phyloP scores from a whole-genome alignment of 140 eudicot species.

The Bidens hawaiensis region DNA sequence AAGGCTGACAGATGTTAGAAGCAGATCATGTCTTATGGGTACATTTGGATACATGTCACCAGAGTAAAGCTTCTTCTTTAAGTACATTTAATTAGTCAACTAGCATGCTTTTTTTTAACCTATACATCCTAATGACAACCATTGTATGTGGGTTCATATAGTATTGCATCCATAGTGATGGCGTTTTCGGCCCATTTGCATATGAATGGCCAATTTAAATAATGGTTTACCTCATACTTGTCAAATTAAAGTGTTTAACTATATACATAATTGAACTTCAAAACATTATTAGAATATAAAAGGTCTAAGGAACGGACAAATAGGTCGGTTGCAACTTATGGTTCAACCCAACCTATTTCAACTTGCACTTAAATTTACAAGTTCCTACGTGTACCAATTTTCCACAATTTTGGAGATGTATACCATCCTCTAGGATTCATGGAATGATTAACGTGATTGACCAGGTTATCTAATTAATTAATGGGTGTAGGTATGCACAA shows the following conservation, averaged over 20 bases:
- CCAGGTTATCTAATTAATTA: neutral
- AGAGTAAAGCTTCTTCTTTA: constrained; percentile 51
- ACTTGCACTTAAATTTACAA: neutral
- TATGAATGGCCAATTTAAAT: neutral
- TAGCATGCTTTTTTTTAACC: neutral
- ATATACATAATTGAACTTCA: neutral
- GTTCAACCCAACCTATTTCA: neutral
- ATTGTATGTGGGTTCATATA: constrained; percentile 2
- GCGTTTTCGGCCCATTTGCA: neutral
- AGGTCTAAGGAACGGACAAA: neutral
- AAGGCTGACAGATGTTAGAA: constrained; percentile 68
- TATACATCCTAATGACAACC: neutral
- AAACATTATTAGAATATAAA: neutral
- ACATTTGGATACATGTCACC: constrained; percentile 99
- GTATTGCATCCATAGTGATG: neutral
- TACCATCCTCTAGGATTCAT: neutral
- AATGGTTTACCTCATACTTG: neutral
- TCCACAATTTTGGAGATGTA: neutral
- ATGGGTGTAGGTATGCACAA: constrained; percentile 61
- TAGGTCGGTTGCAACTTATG: too few species aligned
- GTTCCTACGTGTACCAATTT: neutral
- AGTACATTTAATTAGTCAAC: neutral
- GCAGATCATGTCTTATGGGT: constrained; percentile 65
- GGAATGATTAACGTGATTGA: neutral
- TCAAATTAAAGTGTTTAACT: neutral